Conservation (phyloP, 2,329 filamentous ascomycete species). For the Aschersonia sp. region DNA sequence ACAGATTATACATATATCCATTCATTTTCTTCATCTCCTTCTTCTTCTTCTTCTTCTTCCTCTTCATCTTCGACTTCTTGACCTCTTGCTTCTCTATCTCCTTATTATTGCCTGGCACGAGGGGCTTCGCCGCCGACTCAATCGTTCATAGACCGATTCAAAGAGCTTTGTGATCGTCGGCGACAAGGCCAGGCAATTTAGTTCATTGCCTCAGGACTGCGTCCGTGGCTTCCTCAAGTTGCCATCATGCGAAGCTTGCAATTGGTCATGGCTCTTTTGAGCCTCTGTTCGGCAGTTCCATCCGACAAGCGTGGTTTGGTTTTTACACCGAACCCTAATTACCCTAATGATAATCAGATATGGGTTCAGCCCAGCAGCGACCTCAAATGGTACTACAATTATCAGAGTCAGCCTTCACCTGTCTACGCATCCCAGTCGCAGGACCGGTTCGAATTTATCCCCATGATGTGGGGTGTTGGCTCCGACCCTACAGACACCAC, state of each 20-base stretch:
- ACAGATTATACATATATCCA: not conserved
- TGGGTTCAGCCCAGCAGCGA: constrained; percentile 44
- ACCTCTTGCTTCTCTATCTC: not conserved
- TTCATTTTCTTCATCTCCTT: not conserved
- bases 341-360: constrained; percentile 47
- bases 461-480: constrained; percentile 62
- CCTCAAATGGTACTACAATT: constrained; percentile 82
- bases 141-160: too few species aligned
- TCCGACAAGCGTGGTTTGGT: constrained; percentile 56
- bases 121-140: too few species aligned
- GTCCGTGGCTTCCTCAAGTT: not conserved
- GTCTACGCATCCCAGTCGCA: constrained; percentile 33
- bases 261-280: constrained; percentile 6
- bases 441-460: constrained; percentile 55
- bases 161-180: too few species aligned
- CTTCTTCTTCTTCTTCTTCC: not conserved
- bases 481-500: constrained; percentile 32
- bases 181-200: too few species aligned
- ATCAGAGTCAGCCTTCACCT: constrained; percentile 40
- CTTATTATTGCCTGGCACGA: too few species aligned
- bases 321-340: constrained; percentile 42
- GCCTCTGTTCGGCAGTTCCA: constrained; percentile 11
- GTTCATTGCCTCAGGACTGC: too few species aligned
- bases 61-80: not conserved
- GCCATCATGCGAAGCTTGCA: constrained; percentile 1